Percentiles rank a stretch among this genome's conserved stretches.
These are phyloP conservation scores for Penstemon davidsonii DNA, from an alignment of 257 asterid species.

Conservation along the genomic window DNA sequence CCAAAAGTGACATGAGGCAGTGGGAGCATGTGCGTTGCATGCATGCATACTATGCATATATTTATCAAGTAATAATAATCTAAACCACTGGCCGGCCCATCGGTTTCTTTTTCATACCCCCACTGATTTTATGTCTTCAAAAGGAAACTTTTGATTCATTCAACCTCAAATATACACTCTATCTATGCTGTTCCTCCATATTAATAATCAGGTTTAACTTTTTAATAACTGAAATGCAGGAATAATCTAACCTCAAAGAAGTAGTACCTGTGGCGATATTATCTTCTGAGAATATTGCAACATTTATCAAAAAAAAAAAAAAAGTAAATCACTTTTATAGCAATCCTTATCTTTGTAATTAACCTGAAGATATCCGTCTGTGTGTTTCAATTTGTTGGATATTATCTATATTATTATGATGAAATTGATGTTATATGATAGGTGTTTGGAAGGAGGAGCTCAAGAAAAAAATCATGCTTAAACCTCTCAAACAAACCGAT, in stretches of 20 bases:
- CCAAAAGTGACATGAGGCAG: no score
- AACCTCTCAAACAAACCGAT: conserved; percentile 48
- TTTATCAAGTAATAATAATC: no score
- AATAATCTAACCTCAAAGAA: conserved; percentile 38
- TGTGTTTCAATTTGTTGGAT: neutral
- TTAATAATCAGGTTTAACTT: no score
- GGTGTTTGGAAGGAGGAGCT: conserved; percentile 47
- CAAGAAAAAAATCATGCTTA: conserved; percentile 34
- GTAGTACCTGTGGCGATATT: conserved; percentile 41
- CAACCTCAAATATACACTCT: no score
- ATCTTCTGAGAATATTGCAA: conserved; percentile 40
- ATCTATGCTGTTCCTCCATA: no score
- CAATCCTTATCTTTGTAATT: neutral
- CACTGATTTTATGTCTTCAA: no score
- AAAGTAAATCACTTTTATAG: conserved; percentile 29
- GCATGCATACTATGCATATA: no score
- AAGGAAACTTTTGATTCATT: no score
- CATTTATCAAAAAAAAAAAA: conserved; percentile 32
- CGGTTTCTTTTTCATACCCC: no score
- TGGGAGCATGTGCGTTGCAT: no score
- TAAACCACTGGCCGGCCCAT: no score
- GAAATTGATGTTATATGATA: neutral
- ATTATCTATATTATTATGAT: neutral
- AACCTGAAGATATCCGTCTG: no score
- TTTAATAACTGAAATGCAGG: conserved; percentile 32